Evolutionary conservation across 345 rosid species (phyloP), one percentile per base, ranked within the genome.

Genomic region (Citrus mangshanensis): DNA sequence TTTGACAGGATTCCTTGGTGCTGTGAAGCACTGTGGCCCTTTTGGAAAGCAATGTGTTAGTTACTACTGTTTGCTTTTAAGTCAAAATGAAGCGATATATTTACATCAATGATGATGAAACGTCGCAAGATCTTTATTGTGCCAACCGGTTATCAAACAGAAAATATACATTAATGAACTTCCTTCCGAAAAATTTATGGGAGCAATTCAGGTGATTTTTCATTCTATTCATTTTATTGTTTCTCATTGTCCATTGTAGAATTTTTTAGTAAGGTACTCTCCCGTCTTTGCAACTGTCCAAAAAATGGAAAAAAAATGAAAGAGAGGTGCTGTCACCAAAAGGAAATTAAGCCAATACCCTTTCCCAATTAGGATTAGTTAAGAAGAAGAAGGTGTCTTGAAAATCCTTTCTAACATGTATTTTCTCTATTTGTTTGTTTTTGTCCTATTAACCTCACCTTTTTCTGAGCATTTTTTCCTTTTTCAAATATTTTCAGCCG

Each of bases 141-240:
- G 98, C 90, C 79, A 97, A 97, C 81, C 95, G 91, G 49, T 85
- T 97, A 61, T 97, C 98, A 37, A 97, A 97, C 85, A 85, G 94
- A 79, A 97, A 97, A 82, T 94, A 97, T 73, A 97, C 97, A 2
- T 28, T 93, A 46, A 77, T 89, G 90, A 97, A 94, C 82, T 97
- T 97, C 79, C 89, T 97, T 80, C 98, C 98, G 0, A 97, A 97
- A 79, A 97, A 94, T 82, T 82, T 97, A 71, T 86, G 87, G 91
- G 99, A 96, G 90, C 99, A 94, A 83, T 96, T 96, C 87, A 94
- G 99, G 99, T 94, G 72, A 74, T 34, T 58, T 40, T 73, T 73
- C 58, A 54, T 40, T 68, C 60, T 42, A 10, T 79, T 42, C 54
- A 18, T n/a, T 62, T 25, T 25, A 46, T 73, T 63, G 24, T 7